Conservation (phyloP, 208 protist genomes). For the Borovskyia barvae region DNA sequence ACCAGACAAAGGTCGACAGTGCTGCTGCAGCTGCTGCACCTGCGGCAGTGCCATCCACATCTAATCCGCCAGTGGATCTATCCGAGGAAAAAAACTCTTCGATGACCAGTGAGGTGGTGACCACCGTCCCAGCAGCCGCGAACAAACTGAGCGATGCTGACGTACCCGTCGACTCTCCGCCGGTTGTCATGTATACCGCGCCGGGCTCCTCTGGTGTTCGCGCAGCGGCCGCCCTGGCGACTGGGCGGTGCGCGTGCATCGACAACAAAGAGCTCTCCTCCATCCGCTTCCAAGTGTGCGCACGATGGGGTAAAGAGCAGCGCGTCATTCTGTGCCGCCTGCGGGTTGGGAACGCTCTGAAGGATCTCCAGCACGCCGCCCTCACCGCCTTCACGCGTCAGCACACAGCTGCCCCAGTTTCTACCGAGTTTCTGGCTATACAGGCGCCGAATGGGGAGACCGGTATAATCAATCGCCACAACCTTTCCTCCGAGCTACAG, state of each 20-base stretch:
- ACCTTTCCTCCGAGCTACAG: neutral
- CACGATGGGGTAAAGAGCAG: conserved; percentile 35
- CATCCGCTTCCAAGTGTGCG: conserved; percentile 25
- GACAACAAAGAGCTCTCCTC: neutral
- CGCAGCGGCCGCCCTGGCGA: neutral
- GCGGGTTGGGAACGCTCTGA: conserved; percentile 20
- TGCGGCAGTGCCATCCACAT: too few relatives aligned
- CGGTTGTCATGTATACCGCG: conserved; percentile 6
- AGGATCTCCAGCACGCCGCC: conserved; percentile 24
- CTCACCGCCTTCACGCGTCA: conserved; percentile 16
- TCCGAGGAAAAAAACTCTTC: too few relatives aligned
- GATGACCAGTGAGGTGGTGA: too few relatives aligned
- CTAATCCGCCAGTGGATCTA: too few relatives aligned
- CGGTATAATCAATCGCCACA: neutral
- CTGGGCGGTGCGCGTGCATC: too few relatives aligned
- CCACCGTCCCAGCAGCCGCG: too few relatives aligned
- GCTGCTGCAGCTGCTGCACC: too few relatives aligned
- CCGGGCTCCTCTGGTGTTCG: neutral
- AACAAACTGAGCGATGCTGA: too few relatives aligned
- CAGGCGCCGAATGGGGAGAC: neutral
- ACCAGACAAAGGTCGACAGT: too few relatives aligned
- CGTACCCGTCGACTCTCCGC: conserved; percentile 14
- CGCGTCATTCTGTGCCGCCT: conserved; percentile 33
- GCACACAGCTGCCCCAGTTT: conserved; percentile 11
- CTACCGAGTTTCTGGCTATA: neutral